phyloP scores from a whole-genome alignment of 2,329 filamentous ascomycete genomes.

The Alternaria rosae region DNA sequence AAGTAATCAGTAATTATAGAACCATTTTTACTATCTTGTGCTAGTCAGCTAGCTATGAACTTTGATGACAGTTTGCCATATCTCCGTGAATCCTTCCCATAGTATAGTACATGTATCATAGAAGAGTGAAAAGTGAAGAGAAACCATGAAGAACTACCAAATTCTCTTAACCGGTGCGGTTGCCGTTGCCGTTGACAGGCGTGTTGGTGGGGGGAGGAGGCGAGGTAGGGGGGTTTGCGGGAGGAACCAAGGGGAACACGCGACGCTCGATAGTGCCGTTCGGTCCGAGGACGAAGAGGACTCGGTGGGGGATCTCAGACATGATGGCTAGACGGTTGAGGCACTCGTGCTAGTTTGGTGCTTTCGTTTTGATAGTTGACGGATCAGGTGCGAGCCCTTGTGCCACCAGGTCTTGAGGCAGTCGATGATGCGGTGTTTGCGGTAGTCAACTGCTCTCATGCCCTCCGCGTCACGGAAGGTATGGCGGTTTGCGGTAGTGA shows the following conservation, averaged over 20 bases:
- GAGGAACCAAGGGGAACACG: neutral
- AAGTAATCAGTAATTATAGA: neutral
- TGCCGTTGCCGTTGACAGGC: neutral
- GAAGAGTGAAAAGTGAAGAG: neutral
- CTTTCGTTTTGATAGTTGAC: constrained; percentile 20
- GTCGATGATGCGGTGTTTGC: constrained; percentile 27
- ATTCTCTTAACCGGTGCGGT: neutral
- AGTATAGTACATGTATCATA: neutral
- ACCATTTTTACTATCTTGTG: constrained; percentile 12
- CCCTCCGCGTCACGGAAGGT: constrained; percentile 37
- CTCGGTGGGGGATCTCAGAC: neutral
- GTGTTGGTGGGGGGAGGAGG: neutral
- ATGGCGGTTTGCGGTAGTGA: constrained; percentile 28
- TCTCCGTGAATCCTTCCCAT: neutral
- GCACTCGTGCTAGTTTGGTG: neutral
- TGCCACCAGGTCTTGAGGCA: constrained; percentile 33
- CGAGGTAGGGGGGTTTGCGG: neutral
- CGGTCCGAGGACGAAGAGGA: neutral
- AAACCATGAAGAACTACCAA: neutral
- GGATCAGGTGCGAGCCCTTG: constrained; percentile 27
- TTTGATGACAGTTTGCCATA: constrained; percentile 2
- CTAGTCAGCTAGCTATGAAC: constrained; percentile 12
- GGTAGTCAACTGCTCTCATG: constrained; percentile 32
- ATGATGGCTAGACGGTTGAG: neutral
- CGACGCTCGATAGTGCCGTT: neutral